phyloP scores from a whole-genome alignment of 78 protist genomes.

The Monosiga brevicollis region DNA sequence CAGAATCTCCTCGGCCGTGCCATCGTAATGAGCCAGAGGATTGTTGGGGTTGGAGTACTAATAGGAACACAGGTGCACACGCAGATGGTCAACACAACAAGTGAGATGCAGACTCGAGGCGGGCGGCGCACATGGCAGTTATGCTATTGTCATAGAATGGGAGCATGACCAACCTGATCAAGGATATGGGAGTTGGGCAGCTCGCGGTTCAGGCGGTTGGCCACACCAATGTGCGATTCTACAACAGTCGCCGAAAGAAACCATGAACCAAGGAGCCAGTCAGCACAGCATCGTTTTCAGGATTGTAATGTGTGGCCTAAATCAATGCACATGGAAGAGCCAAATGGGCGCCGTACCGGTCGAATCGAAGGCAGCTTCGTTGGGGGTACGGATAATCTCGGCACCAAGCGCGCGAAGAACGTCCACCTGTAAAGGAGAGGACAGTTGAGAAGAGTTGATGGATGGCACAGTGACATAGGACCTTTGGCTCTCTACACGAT shows the following conservation, averaged over 20 bases:
- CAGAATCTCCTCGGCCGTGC: constrained; percentile 85
- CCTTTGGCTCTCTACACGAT: background rate
- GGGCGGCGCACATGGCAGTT: no score
- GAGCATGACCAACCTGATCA: constrained; percentile 31
- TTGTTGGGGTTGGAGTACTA: constrained; percentile 81
- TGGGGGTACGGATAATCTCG: constrained; percentile 87
- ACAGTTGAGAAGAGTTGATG: background rate
- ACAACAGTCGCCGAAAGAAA: no score
- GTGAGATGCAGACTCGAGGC: no score
- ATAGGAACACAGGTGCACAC: background rate
- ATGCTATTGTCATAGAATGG: no score
- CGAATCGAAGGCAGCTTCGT: constrained; percentile 72
- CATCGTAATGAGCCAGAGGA: constrained; percentile 78
- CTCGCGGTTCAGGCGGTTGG: constrained; percentile 54
- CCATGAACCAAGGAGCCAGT: no score
- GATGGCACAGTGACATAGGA: background rate
- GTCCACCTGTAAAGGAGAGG: constrained; percentile 20
- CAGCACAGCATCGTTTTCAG: no score
- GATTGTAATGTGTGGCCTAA: no score
- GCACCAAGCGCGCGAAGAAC: constrained; percentile 85
- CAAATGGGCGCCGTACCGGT: constrained; percentile 13
- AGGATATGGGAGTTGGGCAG: constrained; percentile 66
- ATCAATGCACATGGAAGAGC: no score
- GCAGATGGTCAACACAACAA: no score
- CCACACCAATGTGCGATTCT: constrained; percentile 82